Conservation (phyloP, 345 rosid species). For the Cochlearia excelsa region DNA sequence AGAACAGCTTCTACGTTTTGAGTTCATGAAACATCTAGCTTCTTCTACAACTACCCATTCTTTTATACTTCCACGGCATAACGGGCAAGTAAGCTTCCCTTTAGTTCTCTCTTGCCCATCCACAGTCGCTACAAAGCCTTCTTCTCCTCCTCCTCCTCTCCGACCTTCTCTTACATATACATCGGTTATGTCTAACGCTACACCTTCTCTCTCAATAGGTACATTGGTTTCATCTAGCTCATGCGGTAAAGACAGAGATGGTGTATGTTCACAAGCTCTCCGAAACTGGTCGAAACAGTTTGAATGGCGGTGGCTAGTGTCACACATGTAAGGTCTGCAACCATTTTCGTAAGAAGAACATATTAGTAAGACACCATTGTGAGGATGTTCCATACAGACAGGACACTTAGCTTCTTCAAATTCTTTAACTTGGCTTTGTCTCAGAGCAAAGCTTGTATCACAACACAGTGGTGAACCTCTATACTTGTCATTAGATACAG, state of each 20-base stretch:
- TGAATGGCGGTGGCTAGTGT: slow-evolving; percentile 94
- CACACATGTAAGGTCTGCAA: slow-evolving; percentile 96
- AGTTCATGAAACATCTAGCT: slow-evolving; percentile 81
- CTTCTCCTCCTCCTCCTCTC: slow-evolving; percentile 7
- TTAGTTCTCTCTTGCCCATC: slow-evolving; percentile 41
- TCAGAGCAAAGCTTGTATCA: slow-evolving; percentile 58
- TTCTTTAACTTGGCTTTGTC: slow-evolving; percentile 56
- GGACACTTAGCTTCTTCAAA: slow-evolving; percentile 98
- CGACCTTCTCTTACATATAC: slow-evolving; percentile 37
- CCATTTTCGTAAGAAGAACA: slow-evolving; percentile 93
- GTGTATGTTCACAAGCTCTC: slow-evolving; percentile 54
- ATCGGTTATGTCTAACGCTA: slow-evolving; percentile 34
- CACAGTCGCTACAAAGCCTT: slow-evolving; percentile 29
- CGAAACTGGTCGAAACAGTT: slow-evolving; percentile 92
- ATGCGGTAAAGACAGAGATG: slow-evolving; percentile 25
- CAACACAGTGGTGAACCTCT: slow-evolving; percentile 56
- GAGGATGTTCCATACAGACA: slow-evolving; percentile 99
- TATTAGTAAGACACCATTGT: slow-evolving; percentile 85
- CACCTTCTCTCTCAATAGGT: slow-evolving; percentile 17
- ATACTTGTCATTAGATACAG: slow-evolving; percentile 60
- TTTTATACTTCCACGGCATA: slow-evolving; percentile 83
- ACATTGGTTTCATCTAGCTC: slow-evolving; percentile 40
- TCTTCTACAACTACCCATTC: slow-evolving; percentile 71
- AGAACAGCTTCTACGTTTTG: slow-evolving; percentile 82
- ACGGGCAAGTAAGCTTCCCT: slow-evolving; percentile 69